Percentiles rank a stretch among this genome's conserved stretches.
Conservation (phyloP, 768 basidiomycete species). For the Amyloporia xantha region DNA sequence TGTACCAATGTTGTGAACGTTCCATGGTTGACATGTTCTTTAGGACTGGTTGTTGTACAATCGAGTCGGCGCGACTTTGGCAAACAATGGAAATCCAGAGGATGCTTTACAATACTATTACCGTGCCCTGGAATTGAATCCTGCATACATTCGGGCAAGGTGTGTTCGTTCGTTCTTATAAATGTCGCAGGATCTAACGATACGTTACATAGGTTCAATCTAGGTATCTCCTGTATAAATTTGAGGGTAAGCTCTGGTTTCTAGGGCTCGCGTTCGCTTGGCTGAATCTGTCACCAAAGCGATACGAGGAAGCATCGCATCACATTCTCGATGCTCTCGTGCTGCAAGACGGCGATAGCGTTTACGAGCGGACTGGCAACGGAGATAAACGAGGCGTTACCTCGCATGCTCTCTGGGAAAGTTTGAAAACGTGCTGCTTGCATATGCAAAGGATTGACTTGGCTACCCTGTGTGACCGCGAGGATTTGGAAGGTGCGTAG, state of each 20-base stretch:
- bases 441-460: conserved; percentile 77
- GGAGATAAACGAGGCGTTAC: conserved; percentile 64
- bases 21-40: neutral
- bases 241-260: conserved; percentile 48
- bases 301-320: conserved; percentile 80
- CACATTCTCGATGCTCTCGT: conserved; percentile 86
- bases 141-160: conserved; percentile 87
- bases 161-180: conserved; percentile 20
- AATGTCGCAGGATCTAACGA: neutral
- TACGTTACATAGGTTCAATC: conserved; percentile 68
- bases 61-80: conserved; percentile 89
- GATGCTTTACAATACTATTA: conserved; percentile 87
- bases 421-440: conserved; percentile 74
- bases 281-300: conserved; percentile 33
- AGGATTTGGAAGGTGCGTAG: conserved; percentile 58
- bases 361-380: conserved; percentile 37
- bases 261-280: no score
- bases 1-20: no score
- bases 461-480: conserved; percentile 61
- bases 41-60: conserved; percentile 94
- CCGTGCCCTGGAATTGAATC: conserved; percentile 80
- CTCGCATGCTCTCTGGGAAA: conserved; percentile 80
- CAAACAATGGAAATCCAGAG: conserved; percentile 74
- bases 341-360: conserved; percentile 80
- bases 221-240: conserved; percentile 90